These are phyloP conservation scores for Litchi chinensis DNA, from an alignment of 345 rosid genomes.

Conservation along the genomic window DNA sequence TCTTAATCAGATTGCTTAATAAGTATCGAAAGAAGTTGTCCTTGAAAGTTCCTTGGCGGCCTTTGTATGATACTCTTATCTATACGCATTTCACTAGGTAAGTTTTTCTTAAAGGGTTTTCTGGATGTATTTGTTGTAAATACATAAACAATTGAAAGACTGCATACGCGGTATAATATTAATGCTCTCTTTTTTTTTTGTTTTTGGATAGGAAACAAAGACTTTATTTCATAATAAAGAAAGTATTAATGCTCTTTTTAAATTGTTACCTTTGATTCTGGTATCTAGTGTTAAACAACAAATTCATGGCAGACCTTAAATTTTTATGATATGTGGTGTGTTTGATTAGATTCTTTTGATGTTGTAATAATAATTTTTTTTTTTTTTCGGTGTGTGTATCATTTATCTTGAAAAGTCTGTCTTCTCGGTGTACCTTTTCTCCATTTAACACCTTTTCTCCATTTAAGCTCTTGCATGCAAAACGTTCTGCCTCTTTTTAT, in stretches of 20 bases:
- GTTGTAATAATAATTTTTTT: background rate
- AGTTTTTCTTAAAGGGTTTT: slow-evolving; percentile 12
- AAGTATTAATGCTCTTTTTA: background rate
- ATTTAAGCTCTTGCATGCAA: background rate
- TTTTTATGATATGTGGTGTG: slow-evolving; percentile 4
- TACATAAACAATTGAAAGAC: background rate
- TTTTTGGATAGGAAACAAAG: no score
- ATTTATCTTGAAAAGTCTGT: background rate
- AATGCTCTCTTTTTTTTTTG: background rate
- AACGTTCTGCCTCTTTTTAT: background rate
- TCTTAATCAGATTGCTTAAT: slow-evolving; percentile 75
- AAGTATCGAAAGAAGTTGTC: slow-evolving; percentile 75
- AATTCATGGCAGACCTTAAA: background rate
- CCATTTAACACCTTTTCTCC: background rate
- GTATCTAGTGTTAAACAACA: background rate
- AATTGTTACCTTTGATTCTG: background rate
- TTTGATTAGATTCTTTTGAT: background rate
- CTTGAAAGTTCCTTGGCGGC: slow-evolving; percentile 84
- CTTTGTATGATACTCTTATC: slow-evolving; percentile 82
- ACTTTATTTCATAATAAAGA: no score
- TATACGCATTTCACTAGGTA: slow-evolving; percentile 90
- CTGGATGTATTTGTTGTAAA: background rate
- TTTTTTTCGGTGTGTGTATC: background rate
- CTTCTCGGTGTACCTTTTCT: background rate
- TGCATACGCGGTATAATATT: background rate